Conservation (phyloP, 2,329 filamentous ascomycete genomes). For the Onygenales sp. region DNA sequence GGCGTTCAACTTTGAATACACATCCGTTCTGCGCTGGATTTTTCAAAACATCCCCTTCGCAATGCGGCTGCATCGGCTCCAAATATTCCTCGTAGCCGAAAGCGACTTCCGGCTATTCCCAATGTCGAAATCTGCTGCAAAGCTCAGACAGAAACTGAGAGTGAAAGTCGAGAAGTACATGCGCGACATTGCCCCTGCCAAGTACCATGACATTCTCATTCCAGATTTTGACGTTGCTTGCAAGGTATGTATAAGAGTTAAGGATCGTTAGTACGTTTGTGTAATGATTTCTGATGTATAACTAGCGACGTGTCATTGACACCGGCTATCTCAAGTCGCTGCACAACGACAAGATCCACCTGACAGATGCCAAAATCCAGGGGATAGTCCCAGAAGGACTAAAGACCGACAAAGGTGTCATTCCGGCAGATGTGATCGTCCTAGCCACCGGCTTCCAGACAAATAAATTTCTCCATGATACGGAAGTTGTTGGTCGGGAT, state of each 20-base stretch:
- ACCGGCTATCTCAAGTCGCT: conserved; percentile 44
- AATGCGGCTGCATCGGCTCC: conserved; percentile 26
- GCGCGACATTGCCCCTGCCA: conserved; percentile 41
- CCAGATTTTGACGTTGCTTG: conserved; percentile 54
- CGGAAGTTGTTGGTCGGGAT: conserved; percentile 17
- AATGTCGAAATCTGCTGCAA: conserved; percentile 37
- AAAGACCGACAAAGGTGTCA: conserved; percentile 13
- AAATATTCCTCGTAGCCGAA: conserved; percentile 26
- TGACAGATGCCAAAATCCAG: conserved; percentile 41
- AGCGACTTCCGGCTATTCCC: conserved; percentile 19
- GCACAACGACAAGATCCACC: conserved; percentile 40
- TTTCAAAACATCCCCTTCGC: conserved; percentile 39
- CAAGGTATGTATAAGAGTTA: conserved; percentile 30
- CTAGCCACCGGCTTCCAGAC: conserved; percentile 21
- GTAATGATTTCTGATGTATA: neutral
- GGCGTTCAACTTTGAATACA: conserved; percentile 27
- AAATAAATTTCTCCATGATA: conserved; percentile 16
- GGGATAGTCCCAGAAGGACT: conserved; percentile 38
- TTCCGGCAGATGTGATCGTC: conserved; percentile 18
- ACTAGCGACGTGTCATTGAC: conserved; percentile 47
- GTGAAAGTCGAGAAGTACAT: conserved; percentile 36
- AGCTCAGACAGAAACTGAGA: conserved; percentile 29
- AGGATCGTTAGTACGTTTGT: neutral
- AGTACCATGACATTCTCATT: conserved; percentile 51
- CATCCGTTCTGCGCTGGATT: conserved; percentile 41